A percentile compares a stretch with the other conserved stretches of the same genome.
Evolutionary conservation across 2,329 filamentous ascomycete species (phyloP).

Genomic region (Fusarium robinianum): DNA sequence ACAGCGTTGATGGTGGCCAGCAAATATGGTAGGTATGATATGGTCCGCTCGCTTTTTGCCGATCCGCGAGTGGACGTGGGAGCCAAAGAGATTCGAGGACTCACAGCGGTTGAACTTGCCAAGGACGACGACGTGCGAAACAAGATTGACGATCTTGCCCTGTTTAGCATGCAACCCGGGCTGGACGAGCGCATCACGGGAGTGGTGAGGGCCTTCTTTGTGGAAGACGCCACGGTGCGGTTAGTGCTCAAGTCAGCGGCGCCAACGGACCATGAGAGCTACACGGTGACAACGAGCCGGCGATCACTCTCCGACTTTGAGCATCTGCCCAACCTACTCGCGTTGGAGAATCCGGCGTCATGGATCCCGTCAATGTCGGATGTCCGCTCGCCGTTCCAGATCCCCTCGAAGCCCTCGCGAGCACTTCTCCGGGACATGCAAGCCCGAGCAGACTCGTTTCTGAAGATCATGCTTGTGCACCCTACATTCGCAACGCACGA

Average conservation of each 20-base stretch:
- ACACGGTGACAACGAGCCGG: slow-evolving; percentile 92
- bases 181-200: slow-evolving; percentile 84
- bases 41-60: slow-evolving; percentile 84
- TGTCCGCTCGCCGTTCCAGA: slow-evolving; percentile 85
- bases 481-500: slow-evolving; percentile 95
- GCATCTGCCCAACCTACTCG: slow-evolving; percentile 80
- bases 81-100: slow-evolving; percentile 80
- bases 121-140: slow-evolving; percentile 98
- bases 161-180: slow-evolving; percentile 75
- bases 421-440: slow-evolving; percentile 88
- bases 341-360: slow-evolving; percentile 89
- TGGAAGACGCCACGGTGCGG: slow-evolving; percentile 92
- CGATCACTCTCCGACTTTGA: slow-evolving; percentile 89
- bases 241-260: slow-evolving; percentile 94
- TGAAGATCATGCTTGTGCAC: slow-evolving; percentile 84
- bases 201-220: slow-evolving; percentile 93
- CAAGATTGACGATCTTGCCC: slow-evolving; percentile 88
- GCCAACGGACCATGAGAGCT: slow-evolving; percentile 77
- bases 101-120: slow-evolving; percentile 93
- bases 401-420: slow-evolving; percentile 88
- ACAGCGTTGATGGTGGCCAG: slow-evolving; percentile 97
- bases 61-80: slow-evolving; percentile 86
- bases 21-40: slow-evolving; percentile 94
- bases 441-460: slow-evolving; percentile 80
- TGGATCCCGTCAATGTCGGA: slow-evolving; percentile 84